These are phyloP conservation scores for Puccinia brachypodii DNA, from an alignment of 1,284 basidiomycete species.

Conservation along the genomic window DNA sequence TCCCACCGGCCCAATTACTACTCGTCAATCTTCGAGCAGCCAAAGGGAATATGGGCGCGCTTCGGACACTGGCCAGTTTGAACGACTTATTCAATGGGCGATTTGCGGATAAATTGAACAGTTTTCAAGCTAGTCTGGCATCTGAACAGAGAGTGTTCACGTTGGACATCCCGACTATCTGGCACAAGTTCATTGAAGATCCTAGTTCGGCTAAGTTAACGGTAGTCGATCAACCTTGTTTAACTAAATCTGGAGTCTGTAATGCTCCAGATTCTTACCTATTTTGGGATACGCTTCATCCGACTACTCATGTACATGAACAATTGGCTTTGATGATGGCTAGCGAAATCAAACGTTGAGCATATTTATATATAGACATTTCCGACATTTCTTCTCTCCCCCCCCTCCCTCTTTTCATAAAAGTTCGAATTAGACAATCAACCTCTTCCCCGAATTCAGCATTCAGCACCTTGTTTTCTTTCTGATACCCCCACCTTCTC, in stretches of 20 bases:
- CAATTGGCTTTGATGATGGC: constrained; percentile 32
- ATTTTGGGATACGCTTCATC: constrained; percentile 44
- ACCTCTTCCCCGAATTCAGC: neutral
- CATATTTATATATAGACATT: neutral
- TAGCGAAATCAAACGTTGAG: constrained; percentile 17
- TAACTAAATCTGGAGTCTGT: constrained; percentile 24
- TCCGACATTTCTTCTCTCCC: neutral
- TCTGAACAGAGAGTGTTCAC: constrained; percentile 28
- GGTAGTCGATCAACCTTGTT: constrained; percentile 26
- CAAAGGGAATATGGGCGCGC: constrained; percentile 12
- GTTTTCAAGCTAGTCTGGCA: constrained; percentile 16
- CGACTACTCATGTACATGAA: constrained; percentile 25
- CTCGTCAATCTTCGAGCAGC: constrained; percentile 24
- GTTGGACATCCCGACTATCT: constrained; percentile 31
- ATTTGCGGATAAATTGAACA: constrained; percentile 13
- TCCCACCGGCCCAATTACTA: constrained; percentile 32
- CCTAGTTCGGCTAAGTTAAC: neutral
- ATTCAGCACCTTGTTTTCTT: neutral
- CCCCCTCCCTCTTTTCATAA: neutral
- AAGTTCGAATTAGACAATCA: too few relatives aligned
- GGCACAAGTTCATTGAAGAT: constrained; percentile 22
- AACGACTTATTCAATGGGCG: constrained; percentile 27
- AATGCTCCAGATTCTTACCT: constrained; percentile 10
- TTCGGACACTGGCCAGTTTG: constrained; percentile 7
- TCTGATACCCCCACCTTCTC: neutral